A percentile compares a stretch with the other conserved stretches of the same genome.
Conservation (phyloP, 129 eudicot genomes). For the Arctium lappa region DNA sequence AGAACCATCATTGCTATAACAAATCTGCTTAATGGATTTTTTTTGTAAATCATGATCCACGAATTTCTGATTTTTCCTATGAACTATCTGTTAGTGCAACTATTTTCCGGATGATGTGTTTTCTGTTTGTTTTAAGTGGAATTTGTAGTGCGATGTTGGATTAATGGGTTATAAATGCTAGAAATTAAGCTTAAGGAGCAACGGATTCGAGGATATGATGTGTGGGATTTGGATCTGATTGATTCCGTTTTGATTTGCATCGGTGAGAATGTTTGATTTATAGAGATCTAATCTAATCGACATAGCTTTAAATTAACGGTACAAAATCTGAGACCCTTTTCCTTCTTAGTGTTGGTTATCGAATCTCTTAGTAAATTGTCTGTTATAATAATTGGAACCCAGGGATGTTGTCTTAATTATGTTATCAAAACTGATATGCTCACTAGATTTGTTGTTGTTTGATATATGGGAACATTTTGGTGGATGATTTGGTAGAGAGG, state of each 20-base stretch:
- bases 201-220: neutral
- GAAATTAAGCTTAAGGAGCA: neutral
- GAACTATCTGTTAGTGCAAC: neutral
- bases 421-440: neutral
- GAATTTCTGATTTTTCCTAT: neutral
- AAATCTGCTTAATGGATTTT: neutral
- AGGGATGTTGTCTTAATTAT: neutral
- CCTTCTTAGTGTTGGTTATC: neutral
- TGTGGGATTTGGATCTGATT: slow-evolving; percentile 25
- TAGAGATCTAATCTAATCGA: neutral
- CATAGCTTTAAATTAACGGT: neutral
- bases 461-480: neutral
- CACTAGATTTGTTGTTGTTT: neutral
- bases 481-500: neutral
- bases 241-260: neutral
- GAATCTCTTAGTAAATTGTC: neutral
- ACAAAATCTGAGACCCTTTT: neutral
- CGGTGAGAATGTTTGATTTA: slow-evolving; percentile 6
- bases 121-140: neutral
- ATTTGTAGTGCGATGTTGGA: neutral
- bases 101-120: neutral
- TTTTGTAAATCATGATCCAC: neutral
- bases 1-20: neutral
- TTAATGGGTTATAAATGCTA: neutral
- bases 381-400: neutral